A percentile compares a stretch with the other conserved stretches of the same genome.
Evolutionary conservation across 129 eudicot species (phyloP).

Genomic region (Arctium lappa): DNA sequence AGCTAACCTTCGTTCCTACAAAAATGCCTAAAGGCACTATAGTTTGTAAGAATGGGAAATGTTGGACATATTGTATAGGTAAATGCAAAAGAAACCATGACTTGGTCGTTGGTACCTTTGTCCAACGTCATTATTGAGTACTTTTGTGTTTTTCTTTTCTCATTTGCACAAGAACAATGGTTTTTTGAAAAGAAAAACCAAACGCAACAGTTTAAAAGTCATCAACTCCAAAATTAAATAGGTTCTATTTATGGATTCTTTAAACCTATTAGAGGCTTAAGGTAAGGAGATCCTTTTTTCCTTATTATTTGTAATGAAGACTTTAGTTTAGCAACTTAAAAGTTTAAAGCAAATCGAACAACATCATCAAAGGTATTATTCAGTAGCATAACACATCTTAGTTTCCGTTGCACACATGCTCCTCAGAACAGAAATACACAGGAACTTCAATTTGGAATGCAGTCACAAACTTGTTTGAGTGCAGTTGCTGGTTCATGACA

Average conservation of each 20-base stretch:
- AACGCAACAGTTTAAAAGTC: not conserved
- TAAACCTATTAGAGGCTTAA: not conserved
- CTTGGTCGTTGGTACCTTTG: not conserved
- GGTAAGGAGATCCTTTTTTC: not conserved
- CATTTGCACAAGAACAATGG: not conserved
- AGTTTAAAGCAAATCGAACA: not conserved
- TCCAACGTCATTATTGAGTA: not conserved
- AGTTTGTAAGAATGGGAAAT: not conserved
- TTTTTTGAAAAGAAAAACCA: not conserved
- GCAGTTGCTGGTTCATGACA: slow-evolving; percentile 7
- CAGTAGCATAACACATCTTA: slow-evolving; percentile 13
- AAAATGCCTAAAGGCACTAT: not conserved
- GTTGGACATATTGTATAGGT: not conserved
- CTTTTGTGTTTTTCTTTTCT: not conserved
- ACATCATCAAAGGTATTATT: slow-evolving; percentile 21
- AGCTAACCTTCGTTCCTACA: not conserved
- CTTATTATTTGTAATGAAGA: not conserved
- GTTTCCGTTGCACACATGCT: slow-evolving; percentile 6
- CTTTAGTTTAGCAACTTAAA: not conserved
- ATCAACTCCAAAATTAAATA: not conserved
- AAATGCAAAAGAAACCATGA: not conserved
- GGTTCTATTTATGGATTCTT: not conserved
- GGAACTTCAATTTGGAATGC: not conserved
- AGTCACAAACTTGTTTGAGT: not conserved
- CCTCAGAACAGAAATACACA: slow-evolving; percentile 6